Base-by-base conservation (phyloP, 805 yeast species). In the Saccharomycopsis schoenii region DNA sequence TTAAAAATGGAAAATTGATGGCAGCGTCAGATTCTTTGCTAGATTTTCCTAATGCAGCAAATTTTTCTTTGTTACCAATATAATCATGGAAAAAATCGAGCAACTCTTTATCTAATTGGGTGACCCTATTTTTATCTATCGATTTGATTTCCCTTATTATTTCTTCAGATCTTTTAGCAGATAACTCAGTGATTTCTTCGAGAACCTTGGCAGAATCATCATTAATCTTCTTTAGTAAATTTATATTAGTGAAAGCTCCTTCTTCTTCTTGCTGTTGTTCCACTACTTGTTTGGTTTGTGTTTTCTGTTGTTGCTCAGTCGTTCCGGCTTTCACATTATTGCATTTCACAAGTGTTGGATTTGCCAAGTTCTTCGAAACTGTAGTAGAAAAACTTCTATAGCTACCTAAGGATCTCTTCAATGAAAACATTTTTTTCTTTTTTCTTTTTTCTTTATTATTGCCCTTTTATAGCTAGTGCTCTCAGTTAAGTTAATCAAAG, bases 1-100 rank as follows among this genome's bases (percentile, higher is more conserved):
- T 79, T 63, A 91, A 77, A 64, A 80, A 79, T 56, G 96, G 94
- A 71, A 78, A 86, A 19, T 47, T 37, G 6, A 43, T 57, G 2
- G 42, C 21, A 5, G 36, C 25, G 21, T 21, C 36, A 6, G 37
- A 21, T 47, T 43, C 39, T 11, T 34, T 36, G 12, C 19, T 36
- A 29, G 50, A 17, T 24, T 40, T 42, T 10, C 17, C 19, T 12
- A 29, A 36, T 1, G 19, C 50, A 5, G 17, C 43, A 52, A 60
- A 62, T 40, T 62, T 62, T n/a, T 62, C 65, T 12, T 47, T 40
- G 10, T 39, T 51, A 19, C 65, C 65, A 43, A 62, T 47, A 42
- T 58, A 62, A 19, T 62, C 65, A 34, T 41, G 42, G 19, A 62
- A 60, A 40, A 62, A 62, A 15, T 40, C 21, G 14, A 47, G 34